Evolutionary conservation across 2,329 filamentous ascomycete genomes (phyloP).

Genomic region (Trichophyton benhamiae): DNA sequence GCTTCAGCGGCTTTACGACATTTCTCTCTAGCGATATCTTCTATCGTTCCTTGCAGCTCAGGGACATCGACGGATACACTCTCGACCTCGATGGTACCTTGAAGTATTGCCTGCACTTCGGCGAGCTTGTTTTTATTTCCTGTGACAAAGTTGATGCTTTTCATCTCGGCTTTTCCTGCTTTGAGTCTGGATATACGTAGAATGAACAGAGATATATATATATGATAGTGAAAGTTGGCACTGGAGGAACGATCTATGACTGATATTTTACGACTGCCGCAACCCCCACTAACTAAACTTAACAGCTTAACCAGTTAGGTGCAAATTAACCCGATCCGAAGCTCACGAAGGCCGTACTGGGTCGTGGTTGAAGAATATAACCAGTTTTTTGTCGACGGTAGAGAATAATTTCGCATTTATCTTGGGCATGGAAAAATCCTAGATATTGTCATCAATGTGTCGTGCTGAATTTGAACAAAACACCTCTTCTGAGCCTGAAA

Average conservation of each 20-base stretch:
- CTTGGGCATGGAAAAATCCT: background rate
- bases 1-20: slow-evolving; percentile 66
- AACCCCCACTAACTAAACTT: background rate
- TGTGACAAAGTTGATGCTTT: slow-evolving; percentile 78
- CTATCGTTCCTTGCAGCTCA: slow-evolving; percentile 84
- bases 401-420: too few relatives aligned
- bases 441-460: background rate
- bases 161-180: slow-evolving; percentile 33
- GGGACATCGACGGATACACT: slow-evolving; percentile 67
- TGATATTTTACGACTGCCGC: background rate
- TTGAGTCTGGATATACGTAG: background rate
- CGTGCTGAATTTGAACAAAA: background rate
- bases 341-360: background rate
- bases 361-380: too few relatives aligned
- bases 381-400: too few relatives aligned
- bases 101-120: slow-evolving; percentile 80
- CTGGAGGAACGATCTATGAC: background rate
- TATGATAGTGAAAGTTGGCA: background rate
- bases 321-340: background rate
- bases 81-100: slow-evolving; percentile 56
- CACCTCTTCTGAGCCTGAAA: background rate
- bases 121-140: slow-evolving; percentile 88
- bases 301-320: background rate
- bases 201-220: too few relatives aligned
- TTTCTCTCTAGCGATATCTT: slow-evolving; percentile 84